Evolutionary conservation across 129 eudicot species (phyloP).

Genomic region (Calendula officinalis): DNA sequence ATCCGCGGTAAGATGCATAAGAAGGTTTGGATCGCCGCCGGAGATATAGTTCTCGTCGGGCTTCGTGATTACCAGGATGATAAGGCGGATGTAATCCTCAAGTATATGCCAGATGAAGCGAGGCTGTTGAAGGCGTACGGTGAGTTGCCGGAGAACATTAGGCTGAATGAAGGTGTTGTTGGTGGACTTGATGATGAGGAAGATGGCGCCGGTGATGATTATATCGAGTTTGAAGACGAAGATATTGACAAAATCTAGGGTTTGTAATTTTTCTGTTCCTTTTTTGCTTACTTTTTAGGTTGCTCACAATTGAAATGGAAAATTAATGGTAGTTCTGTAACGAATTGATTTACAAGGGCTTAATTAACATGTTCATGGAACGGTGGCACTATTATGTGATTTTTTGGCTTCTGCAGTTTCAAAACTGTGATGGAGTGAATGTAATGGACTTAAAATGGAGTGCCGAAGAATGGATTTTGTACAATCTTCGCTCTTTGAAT

Average conservation of each 20-base stretch:
- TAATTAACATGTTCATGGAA: no score
- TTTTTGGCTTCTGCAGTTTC: no score
- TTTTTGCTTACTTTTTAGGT: not conserved
- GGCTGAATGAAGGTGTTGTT: constrained; percentile 77
- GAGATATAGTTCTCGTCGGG: constrained; percentile 84
- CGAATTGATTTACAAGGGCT: no score
- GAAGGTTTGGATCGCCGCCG: constrained; percentile 98
- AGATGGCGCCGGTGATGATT: constrained; percentile 69
- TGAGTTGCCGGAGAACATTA: constrained; percentile 75
- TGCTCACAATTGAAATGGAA: no score
- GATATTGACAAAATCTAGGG: constrained; percentile 79
- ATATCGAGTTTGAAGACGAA: constrained; percentile 91
- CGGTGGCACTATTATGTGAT: no score
- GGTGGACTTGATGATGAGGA: constrained; percentile 76
- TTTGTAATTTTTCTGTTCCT: constrained; percentile 5
- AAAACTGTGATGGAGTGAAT: no score
- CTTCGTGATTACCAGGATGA: constrained; percentile 95
- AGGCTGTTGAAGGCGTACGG: constrained; percentile 85
- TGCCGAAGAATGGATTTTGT: no score
- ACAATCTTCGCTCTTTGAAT: no score
- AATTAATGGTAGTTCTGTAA: no score
- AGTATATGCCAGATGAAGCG: constrained; percentile 94
- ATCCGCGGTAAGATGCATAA: constrained; percentile 98
- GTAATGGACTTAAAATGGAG: no score
- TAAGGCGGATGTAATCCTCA: constrained; percentile 86